Conservation (phyloP, 176 grass and related monocot genomes). For the Echinochloa phyllopogon region DNA sequence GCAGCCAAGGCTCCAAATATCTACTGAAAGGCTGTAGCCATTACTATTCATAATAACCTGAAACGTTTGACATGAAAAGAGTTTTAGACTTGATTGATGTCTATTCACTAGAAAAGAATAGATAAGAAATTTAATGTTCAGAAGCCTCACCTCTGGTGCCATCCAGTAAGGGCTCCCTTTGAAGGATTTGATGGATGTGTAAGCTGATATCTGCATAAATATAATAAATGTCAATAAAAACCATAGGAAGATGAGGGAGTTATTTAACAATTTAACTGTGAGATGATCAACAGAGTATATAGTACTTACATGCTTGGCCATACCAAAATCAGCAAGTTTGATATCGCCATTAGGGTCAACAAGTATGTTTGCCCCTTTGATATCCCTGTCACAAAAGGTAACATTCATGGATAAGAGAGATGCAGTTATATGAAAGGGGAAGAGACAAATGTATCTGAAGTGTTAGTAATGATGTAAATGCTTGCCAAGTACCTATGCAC, state of each 20-base stretch:
- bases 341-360: conserved; percentile 94
- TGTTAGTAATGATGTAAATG: conserved; percentile 6
- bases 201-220: conserved; percentile 70
- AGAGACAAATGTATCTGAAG: neutral
- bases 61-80: conserved; percentile 23
- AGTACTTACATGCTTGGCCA: conserved; percentile 95
- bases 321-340: conserved; percentile 98
- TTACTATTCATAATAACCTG: conserved; percentile 98
- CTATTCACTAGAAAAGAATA: neutral
- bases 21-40: conserved; percentile 96
- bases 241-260: neutral
- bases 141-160: conserved; percentile 86
- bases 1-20: conserved; percentile 99
- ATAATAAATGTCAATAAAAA: conserved; percentile 34
- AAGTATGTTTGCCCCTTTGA: conserved; percentile 99
- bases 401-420: conserved; percentile 27
- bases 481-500: conserved; percentile 80
- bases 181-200: conserved; percentile 90
- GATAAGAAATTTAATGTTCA: neutral
- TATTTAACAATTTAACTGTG: neutral
- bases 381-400: conserved; percentile 62
- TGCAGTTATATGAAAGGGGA: conserved; percentile 12
- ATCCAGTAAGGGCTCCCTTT: conserved; percentile 99
- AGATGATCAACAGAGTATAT: neutral
- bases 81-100: neutral